These are phyloP conservation scores for Colletotrichum tamarilloi DNA, from an alignment of 2,329 filamentous ascomycete species.

Conservation along the genomic window DNA sequence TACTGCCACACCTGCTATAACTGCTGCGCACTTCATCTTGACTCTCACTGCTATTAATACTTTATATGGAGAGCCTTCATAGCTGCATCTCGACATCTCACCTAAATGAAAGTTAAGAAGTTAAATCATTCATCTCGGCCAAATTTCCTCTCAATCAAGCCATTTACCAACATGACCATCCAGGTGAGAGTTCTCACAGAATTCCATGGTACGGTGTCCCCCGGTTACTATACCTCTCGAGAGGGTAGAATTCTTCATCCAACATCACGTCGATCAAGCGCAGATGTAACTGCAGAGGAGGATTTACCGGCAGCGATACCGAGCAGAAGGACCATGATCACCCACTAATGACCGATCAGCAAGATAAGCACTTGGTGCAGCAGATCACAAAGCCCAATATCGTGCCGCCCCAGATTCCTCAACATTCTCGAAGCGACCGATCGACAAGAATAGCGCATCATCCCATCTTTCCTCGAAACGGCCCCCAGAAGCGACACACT, in stretches of 20 bases:
- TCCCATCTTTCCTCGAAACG: slow-evolving; percentile 11
- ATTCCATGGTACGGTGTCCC: accelerated
- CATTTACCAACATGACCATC: no score
- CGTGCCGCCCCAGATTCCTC: neutral
- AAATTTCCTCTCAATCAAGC: neutral
- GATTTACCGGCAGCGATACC: neutral
- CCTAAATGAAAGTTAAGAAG: neutral
- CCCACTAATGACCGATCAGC: slow-evolving; percentile 11
- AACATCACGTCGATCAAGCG: no score
- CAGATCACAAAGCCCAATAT: neutral
- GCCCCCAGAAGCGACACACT: neutral
- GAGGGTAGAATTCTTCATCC: no score
- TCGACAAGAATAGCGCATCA: neutral
- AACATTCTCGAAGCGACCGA: neutral
- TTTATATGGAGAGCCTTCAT: neutral
- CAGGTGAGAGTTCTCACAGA: no score
- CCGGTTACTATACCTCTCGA: no score
- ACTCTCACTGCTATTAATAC: neutral
- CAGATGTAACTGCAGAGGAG: neutral
- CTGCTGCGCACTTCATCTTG: neutral
- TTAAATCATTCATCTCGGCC: neutral
- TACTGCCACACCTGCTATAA: neutral
- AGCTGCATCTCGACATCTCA: neutral
- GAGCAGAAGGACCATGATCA: neutral
- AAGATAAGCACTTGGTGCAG: slow-evolving; percentile 2